Conservation (phyloP, 1,284 basidiomycete genomes). For the Boletus calvinii region DNA sequence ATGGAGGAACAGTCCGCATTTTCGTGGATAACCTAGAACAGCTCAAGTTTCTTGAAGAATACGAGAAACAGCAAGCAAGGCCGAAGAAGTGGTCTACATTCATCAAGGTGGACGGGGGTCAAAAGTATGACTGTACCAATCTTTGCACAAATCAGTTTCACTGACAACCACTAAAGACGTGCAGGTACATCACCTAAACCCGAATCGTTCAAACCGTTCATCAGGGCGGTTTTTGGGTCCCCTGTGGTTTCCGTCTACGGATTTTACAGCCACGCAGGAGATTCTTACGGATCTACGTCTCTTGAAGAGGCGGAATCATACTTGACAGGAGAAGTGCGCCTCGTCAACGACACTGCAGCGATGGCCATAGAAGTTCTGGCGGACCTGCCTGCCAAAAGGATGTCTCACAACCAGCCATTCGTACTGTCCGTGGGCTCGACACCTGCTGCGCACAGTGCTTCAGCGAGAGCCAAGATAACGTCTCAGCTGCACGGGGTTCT, state of each 20-base stretch:
- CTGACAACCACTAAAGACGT: constrained; percentile 49
- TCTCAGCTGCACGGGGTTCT: constrained; percentile 56
- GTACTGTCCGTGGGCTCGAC: constrained; percentile 84
- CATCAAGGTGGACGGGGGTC: constrained; percentile 79
- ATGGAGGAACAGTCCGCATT: constrained; percentile 60
- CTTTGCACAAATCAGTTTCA: neutral
- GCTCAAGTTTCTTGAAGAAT: constrained; percentile 61
- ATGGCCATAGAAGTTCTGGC: constrained; percentile 53
- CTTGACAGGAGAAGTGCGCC: constrained; percentile 70
- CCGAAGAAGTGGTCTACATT: constrained; percentile 70
- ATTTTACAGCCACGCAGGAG: constrained; percentile 81
- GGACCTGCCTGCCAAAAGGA: constrained; percentile 29
- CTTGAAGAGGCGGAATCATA: constrained; percentile 60
- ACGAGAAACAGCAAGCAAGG: constrained; percentile 42
- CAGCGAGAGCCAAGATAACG: constrained; percentile 49
- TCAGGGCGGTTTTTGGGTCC: constrained; percentile 53
- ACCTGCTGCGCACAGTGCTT: constrained; percentile 78
- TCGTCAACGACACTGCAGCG: constrained; percentile 66
- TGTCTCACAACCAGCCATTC: constrained; percentile 47
- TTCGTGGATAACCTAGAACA: constrained; percentile 79
- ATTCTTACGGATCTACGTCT: constrained; percentile 73
- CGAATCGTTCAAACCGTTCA: constrained; percentile 54
- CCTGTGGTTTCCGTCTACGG: constrained; percentile 66
- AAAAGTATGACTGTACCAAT: constrained; percentile 52
- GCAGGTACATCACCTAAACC: constrained; percentile 70